Evolutionary conservation across 345 rosid species (phyloP), one percentile per base, ranked within the genome.

Genomic region (Bretschneidera sinensis): DNA sequence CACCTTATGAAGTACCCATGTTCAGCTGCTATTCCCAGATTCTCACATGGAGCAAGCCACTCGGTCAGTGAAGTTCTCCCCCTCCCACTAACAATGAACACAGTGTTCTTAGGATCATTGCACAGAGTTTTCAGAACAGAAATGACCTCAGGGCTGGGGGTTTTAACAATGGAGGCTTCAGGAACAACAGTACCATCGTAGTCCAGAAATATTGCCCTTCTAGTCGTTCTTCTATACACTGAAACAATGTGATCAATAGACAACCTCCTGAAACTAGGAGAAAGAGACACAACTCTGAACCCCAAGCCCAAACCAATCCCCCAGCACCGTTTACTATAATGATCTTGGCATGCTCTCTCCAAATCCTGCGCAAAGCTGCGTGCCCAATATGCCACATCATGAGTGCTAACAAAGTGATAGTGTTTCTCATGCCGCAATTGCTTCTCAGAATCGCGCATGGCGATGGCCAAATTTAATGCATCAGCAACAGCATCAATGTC

Each of bases 11-110:
- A 87, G 71, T 85, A 81, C 21, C 95, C 91, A 54, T 87, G 95
- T 66, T 87, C 95, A 54, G 95, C 95, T n/a, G 95, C 95, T 59
- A 87, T 83, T 50, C 95, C 95, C n/a, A 87, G 70, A 71, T 57
- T 79, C 28, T 81, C 85, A 71, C 95, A 87, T 3, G 87, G 79
- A 34, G 83, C 81, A 48, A 87, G 76, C 91, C 95, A 85, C 45
- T 83, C 83, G 15, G 83, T 64, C 60, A 87, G 54, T 19, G 87
- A 74, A 57, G 62, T 67, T 71, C 83, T 74, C 8, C 87, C 95
- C 67, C 95, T 76, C 23, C 95, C 95, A 55, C 95, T 85, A 48
- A 87, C 88, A 17, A 87, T 82, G 63, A 83, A 87, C 23, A 87
- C 85, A 0, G 85, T 79, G 78, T 85, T 87, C 68, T 76, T 83